Evolutionary conservation across 2,329 filamentous ascomycete genomes (phyloP).

Genomic region (Fusarium sp.): DNA sequence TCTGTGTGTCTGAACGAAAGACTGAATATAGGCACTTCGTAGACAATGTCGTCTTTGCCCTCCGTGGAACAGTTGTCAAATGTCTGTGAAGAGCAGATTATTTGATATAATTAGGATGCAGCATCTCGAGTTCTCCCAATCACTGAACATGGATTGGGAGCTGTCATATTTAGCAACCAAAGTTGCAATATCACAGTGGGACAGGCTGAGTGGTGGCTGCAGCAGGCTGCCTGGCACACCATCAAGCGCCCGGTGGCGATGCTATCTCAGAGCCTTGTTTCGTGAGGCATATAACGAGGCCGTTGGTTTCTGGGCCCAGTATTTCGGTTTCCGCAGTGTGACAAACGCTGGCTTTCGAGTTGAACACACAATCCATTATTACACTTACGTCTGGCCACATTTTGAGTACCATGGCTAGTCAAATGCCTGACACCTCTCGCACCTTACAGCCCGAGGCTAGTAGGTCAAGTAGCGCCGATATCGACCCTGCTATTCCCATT

Average conservation of each 20-base stretch:
- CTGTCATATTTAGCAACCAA: neutral
- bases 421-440: rapidly evolving
- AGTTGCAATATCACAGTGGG: neutral
- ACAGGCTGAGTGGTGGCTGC: neutral
- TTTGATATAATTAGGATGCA: no score
- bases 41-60: no score
- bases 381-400: no score
- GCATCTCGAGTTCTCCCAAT: neutral
- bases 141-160: neutral
- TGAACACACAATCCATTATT: no score
- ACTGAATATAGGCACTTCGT: no score
- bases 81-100: no score
- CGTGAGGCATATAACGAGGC: neutral
- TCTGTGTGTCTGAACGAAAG: no score
- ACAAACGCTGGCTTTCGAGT: neutral
- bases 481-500: neutral
- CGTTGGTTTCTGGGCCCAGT: neutral
- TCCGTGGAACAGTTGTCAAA: no score
- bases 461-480: rapidly evolving
- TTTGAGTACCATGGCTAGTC: neutral
- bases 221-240: neutral
- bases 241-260: neutral
- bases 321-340: neutral
- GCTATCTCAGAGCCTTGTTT: neutral
- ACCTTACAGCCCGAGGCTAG: rapidly evolving